Conservation (phyloP, 768 basidiomycete species). For the Termitomyces sp. region DNA sequence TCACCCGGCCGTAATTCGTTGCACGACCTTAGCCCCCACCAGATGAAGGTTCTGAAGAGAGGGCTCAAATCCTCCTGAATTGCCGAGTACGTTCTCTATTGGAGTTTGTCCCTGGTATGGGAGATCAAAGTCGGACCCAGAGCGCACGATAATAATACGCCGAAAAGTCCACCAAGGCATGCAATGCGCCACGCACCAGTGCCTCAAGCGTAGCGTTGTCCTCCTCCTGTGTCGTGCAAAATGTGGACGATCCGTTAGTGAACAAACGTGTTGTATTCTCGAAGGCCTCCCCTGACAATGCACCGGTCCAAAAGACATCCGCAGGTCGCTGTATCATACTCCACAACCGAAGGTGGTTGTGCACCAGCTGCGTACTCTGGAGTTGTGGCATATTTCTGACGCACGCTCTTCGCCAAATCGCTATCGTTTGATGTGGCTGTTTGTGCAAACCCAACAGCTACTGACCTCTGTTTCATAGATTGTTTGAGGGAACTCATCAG, state of each 20-base stretch:
- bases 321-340: slow-evolving; percentile 11
- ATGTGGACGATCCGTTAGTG: slow-evolving; percentile 8
- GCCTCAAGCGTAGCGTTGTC: slow-evolving; percentile 11
- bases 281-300: slow-evolving; percentile 1
- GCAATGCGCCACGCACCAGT: slow-evolving; percentile 7
- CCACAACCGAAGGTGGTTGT: slow-evolving; percentile 8
- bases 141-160: slow-evolving; percentile 9
- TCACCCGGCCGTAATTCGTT: slow-evolving; percentile 2
- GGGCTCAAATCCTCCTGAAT: slow-evolving; percentile 1
- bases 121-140: slow-evolving; percentile 9
- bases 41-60: slow-evolving; percentile 3
- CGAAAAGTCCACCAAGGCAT: slow-evolving; percentile 9
- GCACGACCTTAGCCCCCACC: slow-evolving; percentile 2
- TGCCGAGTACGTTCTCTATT: slow-evolving; percentile 3
- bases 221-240: slow-evolving; percentile 11
- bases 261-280: slow-evolving; percentile 9
- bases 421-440: slow-evolving; percentile 4
- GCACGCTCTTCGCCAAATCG: neutral
- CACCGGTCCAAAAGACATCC: slow-evolving; percentile 8
- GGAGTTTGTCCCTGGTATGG: slow-evolving; percentile 9
- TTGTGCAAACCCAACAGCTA: neutral
- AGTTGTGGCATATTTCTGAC: neutral
- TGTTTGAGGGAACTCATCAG: slow-evolving; percentile 2
- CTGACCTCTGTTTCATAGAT: slow-evolving; percentile 12
- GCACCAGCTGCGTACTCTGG: slow-evolving; percentile 2